phyloP scores from a whole-genome alignment of 495 filamentous ascomycete genomes.

The Cercophora samala region DNA sequence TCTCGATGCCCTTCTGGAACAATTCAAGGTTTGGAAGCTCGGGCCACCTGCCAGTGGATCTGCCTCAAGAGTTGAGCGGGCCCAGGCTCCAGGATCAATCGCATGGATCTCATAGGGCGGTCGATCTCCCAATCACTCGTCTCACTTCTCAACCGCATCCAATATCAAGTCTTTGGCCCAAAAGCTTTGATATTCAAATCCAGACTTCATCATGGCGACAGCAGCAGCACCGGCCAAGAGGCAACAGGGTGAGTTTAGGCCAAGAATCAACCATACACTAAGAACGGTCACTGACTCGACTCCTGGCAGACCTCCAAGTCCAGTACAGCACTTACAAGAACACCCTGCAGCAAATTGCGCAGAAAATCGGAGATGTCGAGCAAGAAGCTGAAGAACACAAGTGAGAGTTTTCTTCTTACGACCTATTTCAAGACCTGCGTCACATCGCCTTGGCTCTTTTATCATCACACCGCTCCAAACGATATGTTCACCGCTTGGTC shows the following conservation, averaged over 20 bases:
- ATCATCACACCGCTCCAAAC: constrained; percentile 38
- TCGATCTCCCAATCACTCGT: constrained; percentile 3
- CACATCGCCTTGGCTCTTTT: constrained; percentile 23
- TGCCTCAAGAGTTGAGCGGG: neutral
- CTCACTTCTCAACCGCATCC: constrained; percentile 5
- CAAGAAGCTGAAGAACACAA: constrained; percentile 97
- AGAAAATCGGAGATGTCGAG: constrained; percentile 96
- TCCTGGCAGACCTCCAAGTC: constrained; percentile 75
- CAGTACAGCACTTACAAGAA: constrained; percentile 97
- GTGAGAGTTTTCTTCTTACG: constrained; percentile 51
- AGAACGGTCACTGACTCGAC: constrained; percentile 18
- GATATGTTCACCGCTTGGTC: constrained; percentile 33
- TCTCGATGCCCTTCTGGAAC: neutral
- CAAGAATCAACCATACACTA: neutral
- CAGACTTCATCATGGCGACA: constrained; percentile 37
- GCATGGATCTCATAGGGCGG: neutral
- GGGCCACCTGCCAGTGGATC: constrained; percentile 9
- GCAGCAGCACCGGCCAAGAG: constrained; percentile 55
- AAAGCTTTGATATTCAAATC: neutral
- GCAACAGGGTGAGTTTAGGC: constrained; percentile 69
- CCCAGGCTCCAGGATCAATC: neutral
- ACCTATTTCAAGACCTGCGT: constrained; percentile 19
- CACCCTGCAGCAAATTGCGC: constrained; percentile 84
- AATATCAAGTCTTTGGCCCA: neutral
- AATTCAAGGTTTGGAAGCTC: constrained; percentile 9